Evolutionary conservation across 805 yeast genomes (phyloP).

Genomic region (Candida xyloterini): DNA sequence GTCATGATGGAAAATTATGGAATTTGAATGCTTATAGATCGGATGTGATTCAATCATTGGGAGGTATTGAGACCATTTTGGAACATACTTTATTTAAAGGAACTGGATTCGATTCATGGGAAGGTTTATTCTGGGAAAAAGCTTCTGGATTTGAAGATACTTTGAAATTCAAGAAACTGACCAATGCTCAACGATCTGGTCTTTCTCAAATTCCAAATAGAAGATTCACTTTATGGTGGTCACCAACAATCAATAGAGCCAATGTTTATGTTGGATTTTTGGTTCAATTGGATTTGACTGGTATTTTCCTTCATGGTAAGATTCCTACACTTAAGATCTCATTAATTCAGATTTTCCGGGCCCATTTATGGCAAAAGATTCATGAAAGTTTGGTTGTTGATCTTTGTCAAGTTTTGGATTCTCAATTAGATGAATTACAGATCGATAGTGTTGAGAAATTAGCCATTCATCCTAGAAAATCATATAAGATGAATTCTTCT

Average conservation of each 20-base stretch:
- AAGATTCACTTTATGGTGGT: conserved; percentile 98
- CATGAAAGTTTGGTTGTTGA: conserved; percentile 95
- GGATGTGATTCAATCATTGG: conserved; percentile 94
- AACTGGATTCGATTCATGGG: conserved; percentile 98
- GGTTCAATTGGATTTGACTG: conserved; percentile 94
- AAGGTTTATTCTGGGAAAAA: conserved; percentile 97
- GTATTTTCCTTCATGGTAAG: conserved; percentile 95
- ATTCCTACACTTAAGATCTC: conserved; percentile 96
- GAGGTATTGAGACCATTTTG: conserved; percentile 93
- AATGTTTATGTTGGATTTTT: conserved; percentile 96
- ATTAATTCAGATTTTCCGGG: conserved; percentile 91
- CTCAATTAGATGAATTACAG: conserved; percentile 76
- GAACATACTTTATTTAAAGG: conserved; percentile 95
- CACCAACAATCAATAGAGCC: conserved; percentile 97
- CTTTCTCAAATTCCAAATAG: conserved; percentile 96
- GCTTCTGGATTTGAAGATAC: conserved; percentile 97
- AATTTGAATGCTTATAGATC: conserved; percentile 87
- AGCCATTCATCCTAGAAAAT: conserved; percentile 94
- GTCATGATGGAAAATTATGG: conserved; percentile 97
- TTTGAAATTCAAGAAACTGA: conserved; percentile 87
- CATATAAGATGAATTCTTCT: conserved; percentile 95
- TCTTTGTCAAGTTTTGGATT: conserved; percentile 86
- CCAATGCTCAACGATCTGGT: conserved; percentile 97
- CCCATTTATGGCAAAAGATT: conserved; percentile 98
- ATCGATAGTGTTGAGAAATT: conserved; percentile 86